These are phyloP conservation scores for Lepidopterella palustris DNA, from an alignment of 495 filamentous ascomycete genomes.

Conservation along the genomic window DNA sequence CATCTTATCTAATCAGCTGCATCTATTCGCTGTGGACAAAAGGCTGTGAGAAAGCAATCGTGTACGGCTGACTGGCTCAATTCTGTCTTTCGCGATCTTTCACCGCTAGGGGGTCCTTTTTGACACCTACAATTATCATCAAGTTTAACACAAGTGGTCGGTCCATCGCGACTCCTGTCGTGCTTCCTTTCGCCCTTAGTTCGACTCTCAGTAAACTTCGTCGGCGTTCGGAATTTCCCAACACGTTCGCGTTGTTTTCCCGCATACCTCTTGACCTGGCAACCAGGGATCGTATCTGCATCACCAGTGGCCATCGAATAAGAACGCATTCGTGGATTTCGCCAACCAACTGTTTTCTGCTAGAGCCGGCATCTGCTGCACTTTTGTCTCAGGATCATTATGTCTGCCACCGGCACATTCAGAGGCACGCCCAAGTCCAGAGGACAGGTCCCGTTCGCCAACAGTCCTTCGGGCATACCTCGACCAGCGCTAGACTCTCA, in stretches of 20 bases:
- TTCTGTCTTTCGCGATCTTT: too few species aligned
- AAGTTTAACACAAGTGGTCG: not conserved
- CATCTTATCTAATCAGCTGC: constrained; percentile 21
- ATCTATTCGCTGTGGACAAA: too few species aligned
- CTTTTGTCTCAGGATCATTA: constrained; percentile 28
- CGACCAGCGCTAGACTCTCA: constrained; percentile 69
- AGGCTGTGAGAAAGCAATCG: too few species aligned
- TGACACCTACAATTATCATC: too few species aligned
- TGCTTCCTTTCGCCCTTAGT: not conserved
- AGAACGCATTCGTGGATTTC: constrained; percentile 5
- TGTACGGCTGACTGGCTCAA: too few species aligned
- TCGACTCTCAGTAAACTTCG: not conserved
- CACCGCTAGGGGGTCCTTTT: too few species aligned
- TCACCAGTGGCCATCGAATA: constrained; percentile 7
- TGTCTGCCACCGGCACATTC: constrained; percentile 54
- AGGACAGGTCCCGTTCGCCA: constrained; percentile 62
- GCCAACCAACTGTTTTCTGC: constrained; percentile 13
- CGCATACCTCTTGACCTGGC: constrained; percentile 11
- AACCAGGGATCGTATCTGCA: constrained; percentile 11
- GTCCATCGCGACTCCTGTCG: not conserved
- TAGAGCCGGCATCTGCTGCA: constrained; percentile 3
- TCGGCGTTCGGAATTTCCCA: constrained; percentile 6
- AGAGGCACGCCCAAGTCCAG: constrained; percentile 63
- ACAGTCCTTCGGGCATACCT: constrained; percentile 75
- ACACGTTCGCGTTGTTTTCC: constrained; percentile 20